These are phyloP conservation scores for Apophysomyces trapeziformis DNA, from an alignment of 371 early-diverging fungal genomes.

Conservation along the genomic window DNA sequence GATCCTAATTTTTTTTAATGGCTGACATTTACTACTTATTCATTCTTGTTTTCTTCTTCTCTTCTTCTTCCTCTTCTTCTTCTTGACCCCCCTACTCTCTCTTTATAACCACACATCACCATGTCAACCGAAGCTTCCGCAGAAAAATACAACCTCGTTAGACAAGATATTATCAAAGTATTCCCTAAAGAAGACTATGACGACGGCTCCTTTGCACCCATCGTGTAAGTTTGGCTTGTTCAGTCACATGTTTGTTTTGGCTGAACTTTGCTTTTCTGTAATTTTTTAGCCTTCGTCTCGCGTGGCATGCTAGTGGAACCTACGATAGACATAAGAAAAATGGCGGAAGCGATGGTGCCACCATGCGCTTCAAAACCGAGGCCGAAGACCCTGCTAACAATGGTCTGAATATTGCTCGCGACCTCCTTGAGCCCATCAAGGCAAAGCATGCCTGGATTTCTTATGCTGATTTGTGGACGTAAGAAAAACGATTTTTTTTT, in stretches of 20 bases:
- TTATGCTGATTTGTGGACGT: constrained; percentile 88
- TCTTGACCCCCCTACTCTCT: constrained; percentile 18
- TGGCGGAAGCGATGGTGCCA: constrained; percentile 86
- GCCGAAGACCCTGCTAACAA: constrained; percentile 78
- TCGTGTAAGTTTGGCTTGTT: constrained; percentile 53
- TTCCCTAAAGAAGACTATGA: constrained; percentile 74
- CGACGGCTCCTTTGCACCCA: constrained; percentile 84
- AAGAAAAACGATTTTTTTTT: constrained; percentile 35
- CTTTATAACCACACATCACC: background rate
- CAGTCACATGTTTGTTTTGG: background rate
- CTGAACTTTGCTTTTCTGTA: constrained; percentile 9
- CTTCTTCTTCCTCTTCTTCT: constrained; percentile 21
- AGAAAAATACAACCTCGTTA: constrained; percentile 55
- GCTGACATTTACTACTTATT: background rate
- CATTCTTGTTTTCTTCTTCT: constrained; percentile 13
- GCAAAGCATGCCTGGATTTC: constrained; percentile 82
- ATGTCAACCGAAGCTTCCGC: constrained; percentile 51
- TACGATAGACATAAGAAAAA: constrained; percentile 68
- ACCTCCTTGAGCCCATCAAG: constrained; percentile 84
- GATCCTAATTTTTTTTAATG: constrained; percentile 13
- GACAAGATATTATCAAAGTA: constrained; percentile 63
- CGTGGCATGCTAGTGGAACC: constrained; percentile 89
- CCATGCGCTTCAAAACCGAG: constrained; percentile 76
- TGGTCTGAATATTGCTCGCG: constrained; percentile 82
- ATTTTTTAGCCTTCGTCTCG: constrained; percentile 66